Evolutionary conservation across 225 moss, liverwort and hornwort species (phyloP).

Genomic region (Neckera pumila): DNA sequence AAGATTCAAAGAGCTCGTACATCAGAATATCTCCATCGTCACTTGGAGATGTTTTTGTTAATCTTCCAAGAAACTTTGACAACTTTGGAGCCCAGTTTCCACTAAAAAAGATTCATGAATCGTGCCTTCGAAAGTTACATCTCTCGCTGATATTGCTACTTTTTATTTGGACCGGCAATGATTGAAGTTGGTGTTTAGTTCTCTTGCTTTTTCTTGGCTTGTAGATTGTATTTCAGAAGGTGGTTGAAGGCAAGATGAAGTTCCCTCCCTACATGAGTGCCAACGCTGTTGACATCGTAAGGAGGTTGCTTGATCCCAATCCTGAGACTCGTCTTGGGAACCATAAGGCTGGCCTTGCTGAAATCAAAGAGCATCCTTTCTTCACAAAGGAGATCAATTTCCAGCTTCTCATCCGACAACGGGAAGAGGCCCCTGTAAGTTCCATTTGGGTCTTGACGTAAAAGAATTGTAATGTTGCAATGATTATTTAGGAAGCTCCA

Average conservation of each 20-base stretch:
- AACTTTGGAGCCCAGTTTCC: not conserved
- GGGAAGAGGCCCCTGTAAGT: conserved; percentile 84
- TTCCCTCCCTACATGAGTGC: conserved; percentile 68
- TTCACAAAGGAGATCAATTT: conserved; percentile 83
- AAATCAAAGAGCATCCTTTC: conserved; percentile 85
- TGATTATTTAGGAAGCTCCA: not conserved
- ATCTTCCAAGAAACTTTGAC: not conserved
- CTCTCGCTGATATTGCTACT: not conserved
- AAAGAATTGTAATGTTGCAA: not conserved
- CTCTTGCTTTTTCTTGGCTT: not conserved
- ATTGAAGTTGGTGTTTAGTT: not conserved
- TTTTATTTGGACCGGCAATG: not conserved
- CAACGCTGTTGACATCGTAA: conserved; percentile 59
- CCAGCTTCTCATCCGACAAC: conserved; percentile 73
- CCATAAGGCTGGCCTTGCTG: conserved; percentile 49
- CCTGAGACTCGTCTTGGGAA: conserved; percentile 84
- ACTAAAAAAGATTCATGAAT: not conserved
- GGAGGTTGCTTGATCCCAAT: conserved; percentile 73
- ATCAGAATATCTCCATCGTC: not conserved
- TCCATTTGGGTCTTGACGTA: not conserved
- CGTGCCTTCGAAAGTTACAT: not conserved
- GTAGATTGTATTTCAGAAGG: conserved; percentile 81
- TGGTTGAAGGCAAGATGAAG: conserved; percentile 73
- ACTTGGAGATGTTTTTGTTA: not conserved
- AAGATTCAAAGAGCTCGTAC: not conserved